A percentile compares a stretch with the other conserved stretches of the same genome.
Evolutionary conservation across 306 rosid species (phyloP).

Genomic region (Clitoria ternatea): DNA sequence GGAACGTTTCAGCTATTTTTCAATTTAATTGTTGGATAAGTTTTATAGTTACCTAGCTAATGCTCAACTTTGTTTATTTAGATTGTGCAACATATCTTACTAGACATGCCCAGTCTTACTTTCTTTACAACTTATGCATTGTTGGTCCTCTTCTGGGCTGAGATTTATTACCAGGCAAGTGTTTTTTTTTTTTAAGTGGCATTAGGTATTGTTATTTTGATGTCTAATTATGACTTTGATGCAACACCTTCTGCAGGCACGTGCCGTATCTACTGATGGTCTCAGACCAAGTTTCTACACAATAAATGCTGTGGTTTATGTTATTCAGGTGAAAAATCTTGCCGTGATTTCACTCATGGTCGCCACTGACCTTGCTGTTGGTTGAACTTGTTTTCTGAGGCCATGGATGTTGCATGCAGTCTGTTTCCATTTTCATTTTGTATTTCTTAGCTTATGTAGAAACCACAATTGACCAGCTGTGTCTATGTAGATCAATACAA

Average conservation of each 20-base stretch:
- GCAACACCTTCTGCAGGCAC: constrained; percentile 60
- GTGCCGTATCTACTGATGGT: constrained; percentile 92
- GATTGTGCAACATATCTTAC: constrained; percentile 85
- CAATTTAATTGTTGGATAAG: neutral
- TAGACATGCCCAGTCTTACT: constrained; percentile 90
- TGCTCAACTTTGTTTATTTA: constrained; percentile 26
- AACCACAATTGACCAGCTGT: neutral
- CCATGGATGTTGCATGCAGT: constrained; percentile 16
- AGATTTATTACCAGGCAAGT: constrained; percentile 92
- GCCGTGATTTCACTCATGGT: constrained; percentile 13
- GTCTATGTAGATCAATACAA: neutral
- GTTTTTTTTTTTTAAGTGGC: neutral
- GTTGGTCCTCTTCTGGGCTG: constrained; percentile 96
- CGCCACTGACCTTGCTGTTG: neutral
- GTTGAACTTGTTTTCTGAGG: constrained; percentile 22
- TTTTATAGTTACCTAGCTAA: constrained; percentile 11
- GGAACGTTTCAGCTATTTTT: neutral
- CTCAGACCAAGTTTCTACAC: constrained; percentile 83
- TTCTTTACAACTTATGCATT: constrained; percentile 97
- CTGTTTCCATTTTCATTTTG: neutral
- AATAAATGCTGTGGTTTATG: constrained; percentile 79
- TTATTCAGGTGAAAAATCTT: constrained; percentile 76
- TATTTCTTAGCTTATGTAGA: neutral
- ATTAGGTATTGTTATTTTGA: neutral
- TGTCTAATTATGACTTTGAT: neutral